phyloP scores from a whole-genome alignment of 805 yeast genomes.

The Kluyveromyces aestuarii region DNA sequence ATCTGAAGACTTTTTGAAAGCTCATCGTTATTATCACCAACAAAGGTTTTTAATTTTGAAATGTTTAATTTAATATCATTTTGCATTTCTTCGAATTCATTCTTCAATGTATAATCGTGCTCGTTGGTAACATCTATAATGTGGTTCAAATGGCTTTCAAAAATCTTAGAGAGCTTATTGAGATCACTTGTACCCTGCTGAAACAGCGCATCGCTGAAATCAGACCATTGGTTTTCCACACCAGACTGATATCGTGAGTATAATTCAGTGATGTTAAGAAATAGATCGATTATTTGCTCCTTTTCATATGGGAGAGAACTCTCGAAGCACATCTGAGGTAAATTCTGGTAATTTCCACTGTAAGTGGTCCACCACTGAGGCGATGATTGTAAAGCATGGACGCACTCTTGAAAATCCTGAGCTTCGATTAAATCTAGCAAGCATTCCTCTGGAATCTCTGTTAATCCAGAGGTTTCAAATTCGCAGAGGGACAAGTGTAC shows the following conservation, averaged over 20 bases:
- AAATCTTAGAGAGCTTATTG: neutral
- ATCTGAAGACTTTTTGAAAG: neutral
- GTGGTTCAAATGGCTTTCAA: neutral
- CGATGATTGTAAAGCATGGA: constrained; percentile 32
- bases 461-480: constrained; percentile 38
- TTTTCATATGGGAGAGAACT: constrained; percentile 44
- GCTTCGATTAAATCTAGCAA: constrained; percentile 16
- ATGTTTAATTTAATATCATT: neutral
- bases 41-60: neutral
- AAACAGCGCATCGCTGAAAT: neutral
- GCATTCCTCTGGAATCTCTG: constrained; percentile 17
- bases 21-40: constrained; percentile 13
- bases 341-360: constrained; percentile 52
- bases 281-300: constrained; percentile 39
- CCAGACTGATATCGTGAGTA: constrained; percentile 16
- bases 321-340: constrained; percentile 45
- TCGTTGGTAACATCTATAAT: neutral
- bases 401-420: constrained; percentile 29
- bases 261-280: constrained; percentile 37
- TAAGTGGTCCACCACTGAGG: constrained; percentile 69
- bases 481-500: constrained; percentile 46
- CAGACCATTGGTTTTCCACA: constrained; percentile 1
- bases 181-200: neutral
- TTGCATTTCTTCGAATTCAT: neutral
- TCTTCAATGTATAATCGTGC: neutral